Base-by-base conservation (phyloP, 148 eudicot species). In the Camellia sinensis region DNA sequence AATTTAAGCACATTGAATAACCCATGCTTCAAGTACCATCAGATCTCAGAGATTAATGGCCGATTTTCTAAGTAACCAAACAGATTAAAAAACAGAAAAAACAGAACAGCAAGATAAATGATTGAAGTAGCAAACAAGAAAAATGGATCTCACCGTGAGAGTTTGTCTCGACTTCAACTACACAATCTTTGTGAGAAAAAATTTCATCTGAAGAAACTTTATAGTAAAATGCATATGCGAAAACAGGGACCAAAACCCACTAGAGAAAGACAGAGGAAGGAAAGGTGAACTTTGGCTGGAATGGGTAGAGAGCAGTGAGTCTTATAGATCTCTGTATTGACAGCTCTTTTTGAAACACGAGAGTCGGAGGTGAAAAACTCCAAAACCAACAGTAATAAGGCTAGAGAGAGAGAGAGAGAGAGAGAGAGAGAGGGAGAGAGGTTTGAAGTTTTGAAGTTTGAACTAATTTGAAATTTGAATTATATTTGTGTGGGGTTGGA, bases 381-480 rank as follows among this genome's bases (percentile, higher is more conserved):
- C 56, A 72, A 12, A 29, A 29, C 37, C 37, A 29, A 29, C 37
- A 29, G 37, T 60, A 50, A 7, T 22, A 19, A 41, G 22, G 65
- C 12, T 44, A 60, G 78, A 43, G 67, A 41, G 66, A 59, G 78
- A 61, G 43, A 69, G 22, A 44, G 72, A 44, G 54, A 44, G 53
- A 44, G 72, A 68, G 72, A 44, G 53, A 68, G 73, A 67, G 71
- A 67, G 57, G 7, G 76, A 15, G 61, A 19, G 52, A 65, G 48
- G 15, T 54, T 67, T 56, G 46, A 50, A 67, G 17, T 41, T 54
- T 67, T 56, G 46, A 50, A 67, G 17, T 41, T 64, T 65, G 41
- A 29, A 19, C 13, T 74, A 45, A 2, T 74, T 67, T 64, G 44
- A 80, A 73, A 60, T 65, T 77, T 77, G 80, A 77, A 77, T 77